Evolutionary conservation across 2,329 filamentous ascomycete genomes (phyloP), one percentile per base, ranked within the genome.

Genomic region (Alternaria hordeiaustralica): DNA sequence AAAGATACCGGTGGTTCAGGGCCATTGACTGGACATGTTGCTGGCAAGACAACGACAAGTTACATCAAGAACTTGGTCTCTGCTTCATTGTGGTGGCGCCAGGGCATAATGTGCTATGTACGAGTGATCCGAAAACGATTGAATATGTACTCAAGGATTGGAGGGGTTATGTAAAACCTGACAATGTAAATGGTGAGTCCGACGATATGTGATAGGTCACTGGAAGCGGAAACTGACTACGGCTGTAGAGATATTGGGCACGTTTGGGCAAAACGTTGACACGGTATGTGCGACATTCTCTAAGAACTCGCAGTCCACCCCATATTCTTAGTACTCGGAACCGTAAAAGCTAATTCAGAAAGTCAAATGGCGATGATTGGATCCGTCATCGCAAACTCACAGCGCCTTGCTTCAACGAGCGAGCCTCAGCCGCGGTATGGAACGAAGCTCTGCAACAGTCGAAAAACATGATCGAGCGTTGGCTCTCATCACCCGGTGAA

Each of bases 401-500:
- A 4, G 79, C 80, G 5, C 75, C 80, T 0, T 76, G 78, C 6
- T 84, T 85, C 70, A 83, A 81, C 45, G 82, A 85, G 61, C 76
- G 78, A 44, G 81, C 79, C 43, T 82, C 79, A 33, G 64, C 64
- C 6, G 63, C 79, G 5, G 82, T 84, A 3, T 92, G 89, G 80
- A 79, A 80, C 13, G 88, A 91, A 72, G 83, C 85, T 2, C 81
- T 89, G 61, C 76, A 80, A 41, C 91, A 93, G 80, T 86, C 89
- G 0, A 21, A 62, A 6, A 44, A 55, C 5, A 65, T 76, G 58
- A 57, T 71, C 10, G 33, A 46, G 2, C 58, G 65, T 9, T 77
- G 72, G 74, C 53, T 69, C 9, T 65, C 60, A 41, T 69, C n/a
- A 46, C 69, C 47, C 75, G 72, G 72, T 30, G 65, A 54, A n/a